Evolutionary conservation across 106 monocot genomes (phyloP).

Genomic region (Dendrobium catenatum): DNA sequence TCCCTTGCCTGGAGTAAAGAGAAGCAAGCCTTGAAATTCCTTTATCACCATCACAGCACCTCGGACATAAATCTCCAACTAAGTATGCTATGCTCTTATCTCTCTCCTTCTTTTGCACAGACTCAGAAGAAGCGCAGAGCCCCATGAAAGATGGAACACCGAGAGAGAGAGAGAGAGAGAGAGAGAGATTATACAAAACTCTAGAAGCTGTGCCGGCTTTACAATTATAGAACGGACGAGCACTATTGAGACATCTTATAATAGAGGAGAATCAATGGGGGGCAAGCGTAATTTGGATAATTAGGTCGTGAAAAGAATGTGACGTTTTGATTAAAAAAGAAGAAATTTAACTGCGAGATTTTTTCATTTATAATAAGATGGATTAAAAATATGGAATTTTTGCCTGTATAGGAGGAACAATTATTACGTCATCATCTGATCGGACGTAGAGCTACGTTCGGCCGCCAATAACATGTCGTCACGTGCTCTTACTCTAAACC

Average conservation of each 20-base stretch:
- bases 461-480: too few relatives aligned
- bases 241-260: neutral
- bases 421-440: too few relatives aligned
- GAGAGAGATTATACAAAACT: neutral
- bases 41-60: conserved; percentile 1
- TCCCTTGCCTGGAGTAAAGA: conserved; percentile 72
- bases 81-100: conserved; percentile 57
- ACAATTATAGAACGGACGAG: neutral
- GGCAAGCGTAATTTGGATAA: conserved; percentile 1
- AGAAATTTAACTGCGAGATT: neutral
- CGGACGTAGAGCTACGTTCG: too few relatives aligned
- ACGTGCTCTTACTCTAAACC: too few relatives aligned
- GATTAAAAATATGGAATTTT: too few relatives aligned
- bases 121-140: conserved; percentile 46
- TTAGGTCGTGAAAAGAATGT: neutral
- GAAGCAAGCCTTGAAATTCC: conserved; percentile 52
- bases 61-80: conserved; percentile 33
- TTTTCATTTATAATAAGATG: neutral
- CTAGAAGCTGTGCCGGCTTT: neutral
- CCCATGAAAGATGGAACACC: conserved; percentile 37
- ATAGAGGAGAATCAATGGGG: neutral
- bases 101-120: conserved; percentile 21
- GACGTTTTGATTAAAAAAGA: neutral
- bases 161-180: conserved; percentile 10
- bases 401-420: too few relatives aligned